A percentile compares a stretch with the other conserved stretches of the same genome.
phyloP scores from a whole-genome alignment of 1,284 basidiomycete species.

The Leccinum holopus region DNA sequence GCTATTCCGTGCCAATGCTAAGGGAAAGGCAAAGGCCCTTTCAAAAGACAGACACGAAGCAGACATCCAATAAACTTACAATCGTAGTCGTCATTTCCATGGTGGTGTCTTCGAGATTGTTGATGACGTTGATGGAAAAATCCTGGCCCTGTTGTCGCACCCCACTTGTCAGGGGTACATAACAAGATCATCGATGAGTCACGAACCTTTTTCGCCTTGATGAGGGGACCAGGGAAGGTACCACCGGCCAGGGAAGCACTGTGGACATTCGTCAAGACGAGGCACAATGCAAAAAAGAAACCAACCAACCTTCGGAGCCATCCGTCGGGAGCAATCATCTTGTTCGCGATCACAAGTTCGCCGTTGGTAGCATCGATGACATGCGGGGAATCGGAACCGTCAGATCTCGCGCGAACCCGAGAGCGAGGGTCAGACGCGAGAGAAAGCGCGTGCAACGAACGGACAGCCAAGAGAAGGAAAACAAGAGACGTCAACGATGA shows the following conservation, averaged over 20 bases:
- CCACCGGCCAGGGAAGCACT: conserved; percentile 32
- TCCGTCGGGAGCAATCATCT: conserved; percentile 36
- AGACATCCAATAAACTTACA: conserved; percentile 16
- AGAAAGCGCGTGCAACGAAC: conserved; percentile 19
- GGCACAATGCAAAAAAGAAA: not conserved
- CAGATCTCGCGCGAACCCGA: conserved; percentile 4
- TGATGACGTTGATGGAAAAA: conserved; percentile 32
- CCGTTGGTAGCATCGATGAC: conserved; percentile 26
- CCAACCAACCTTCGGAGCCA: conserved; percentile 30
- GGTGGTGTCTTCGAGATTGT: conserved; percentile 23
- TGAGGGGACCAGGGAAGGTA: conserved; percentile 32
- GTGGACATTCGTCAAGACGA: not conserved
- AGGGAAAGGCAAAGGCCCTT: not conserved
- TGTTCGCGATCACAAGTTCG: conserved; percentile 31
- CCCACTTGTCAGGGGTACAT: not conserved
- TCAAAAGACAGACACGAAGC: not conserved
- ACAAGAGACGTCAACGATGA: conserved; percentile 10
- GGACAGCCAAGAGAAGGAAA: conserved; percentile 16
- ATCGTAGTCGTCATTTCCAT: conserved; percentile 34
- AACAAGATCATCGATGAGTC: not conserved
- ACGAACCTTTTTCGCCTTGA: conserved; percentile 33
- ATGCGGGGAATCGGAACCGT: conserved; percentile 1
- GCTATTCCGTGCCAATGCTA: conserved; percentile 43
- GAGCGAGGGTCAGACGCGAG: conserved; percentile 10
- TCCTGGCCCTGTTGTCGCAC: conserved; percentile 19